Conservation (phyloP, 2,329 filamentous ascomycete genomes). For the Fusarium caatingaense region DNA sequence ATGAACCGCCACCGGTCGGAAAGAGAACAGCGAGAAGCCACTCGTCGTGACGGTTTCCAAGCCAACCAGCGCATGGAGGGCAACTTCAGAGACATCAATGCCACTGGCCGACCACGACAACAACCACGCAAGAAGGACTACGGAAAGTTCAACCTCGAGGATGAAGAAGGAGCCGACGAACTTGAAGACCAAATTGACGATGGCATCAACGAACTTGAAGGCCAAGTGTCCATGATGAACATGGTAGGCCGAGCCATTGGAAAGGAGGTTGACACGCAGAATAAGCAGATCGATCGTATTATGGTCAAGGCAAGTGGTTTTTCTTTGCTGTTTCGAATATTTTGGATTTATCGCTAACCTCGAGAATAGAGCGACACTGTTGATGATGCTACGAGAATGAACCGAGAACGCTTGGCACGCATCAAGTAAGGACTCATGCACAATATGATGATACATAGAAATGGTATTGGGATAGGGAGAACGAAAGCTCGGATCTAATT, state of each 20-base stretch:
- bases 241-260: slow-evolving; percentile 79
- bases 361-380: slow-evolving; percentile 78
- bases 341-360: slow-evolving; percentile 44
- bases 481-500: slow-evolving; percentile 17
- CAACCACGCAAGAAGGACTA: slow-evolving; percentile 56
- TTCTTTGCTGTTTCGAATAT: not conserved
- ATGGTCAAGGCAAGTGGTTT: slow-evolving; percentile 73
- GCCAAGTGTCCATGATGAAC: slow-evolving; percentile 78
- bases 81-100: slow-evolving; percentile 58
- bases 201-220: slow-evolving; percentile 72
- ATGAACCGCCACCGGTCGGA: slow-evolving; percentile 76
- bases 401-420: slow-evolving; percentile 76
- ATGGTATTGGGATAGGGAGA: slow-evolving; percentile 4
- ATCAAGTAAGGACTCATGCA: slow-evolving; percentile 55
- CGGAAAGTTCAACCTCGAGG: slow-evolving; percentile 81
- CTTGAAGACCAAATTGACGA: slow-evolving; percentile 67
- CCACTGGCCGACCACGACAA: slow-evolving; percentile 44
- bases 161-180: slow-evolving; percentile 67
- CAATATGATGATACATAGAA: slow-evolving; percentile 12
- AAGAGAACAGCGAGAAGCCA: slow-evolving; percentile 72
- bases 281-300: slow-evolving; percentile 79
- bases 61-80: slow-evolving; percentile 66
- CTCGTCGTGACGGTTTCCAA: slow-evolving; percentile 63
- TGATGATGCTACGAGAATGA: slow-evolving; percentile 83
- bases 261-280: slow-evolving; percentile 80